Conservation (phyloP, 768 basidiomycete species). For the Lactarius akahatsu region DNA sequence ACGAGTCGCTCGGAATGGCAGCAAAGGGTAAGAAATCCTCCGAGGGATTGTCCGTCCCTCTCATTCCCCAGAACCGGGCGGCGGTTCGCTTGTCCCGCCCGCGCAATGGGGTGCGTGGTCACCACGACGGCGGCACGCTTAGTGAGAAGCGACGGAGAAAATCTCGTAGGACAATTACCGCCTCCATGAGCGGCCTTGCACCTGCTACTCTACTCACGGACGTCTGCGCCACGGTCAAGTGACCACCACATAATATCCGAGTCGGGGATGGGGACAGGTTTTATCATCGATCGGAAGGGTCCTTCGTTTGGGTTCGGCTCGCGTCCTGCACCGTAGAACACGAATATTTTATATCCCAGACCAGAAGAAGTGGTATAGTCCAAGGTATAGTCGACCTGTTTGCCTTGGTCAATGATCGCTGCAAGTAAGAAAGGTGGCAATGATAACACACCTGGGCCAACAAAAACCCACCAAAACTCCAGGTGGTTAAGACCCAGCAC, state of each 20-base stretch:
- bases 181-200: background rate
- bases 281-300: background rate
- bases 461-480: background rate
- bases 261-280: background rate
- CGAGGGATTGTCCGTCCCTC: background rate
- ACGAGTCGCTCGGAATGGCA: constrained; percentile 5
- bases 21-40: background rate
- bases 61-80: background rate
- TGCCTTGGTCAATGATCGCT: background rate
- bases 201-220: constrained; percentile 17
- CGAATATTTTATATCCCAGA: background rate
- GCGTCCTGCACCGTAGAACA: background rate
- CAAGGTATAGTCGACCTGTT: no score
- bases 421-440: background rate
- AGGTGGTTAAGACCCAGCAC: no score
- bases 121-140: background rate
- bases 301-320: background rate
- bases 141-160: background rate
- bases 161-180: constrained; percentile 4
- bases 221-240: constrained; percentile 12
- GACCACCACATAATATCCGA: background rate
- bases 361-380: background rate
- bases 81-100: background rate
- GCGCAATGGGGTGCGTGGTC: background rate
- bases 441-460: background rate